Percentiles rank a stretch among this genome's conserved stretches.
phyloP scores from a whole-genome alignment of 371 early-diverging fungal genomes.

The Blakeslea trispora region DNA sequence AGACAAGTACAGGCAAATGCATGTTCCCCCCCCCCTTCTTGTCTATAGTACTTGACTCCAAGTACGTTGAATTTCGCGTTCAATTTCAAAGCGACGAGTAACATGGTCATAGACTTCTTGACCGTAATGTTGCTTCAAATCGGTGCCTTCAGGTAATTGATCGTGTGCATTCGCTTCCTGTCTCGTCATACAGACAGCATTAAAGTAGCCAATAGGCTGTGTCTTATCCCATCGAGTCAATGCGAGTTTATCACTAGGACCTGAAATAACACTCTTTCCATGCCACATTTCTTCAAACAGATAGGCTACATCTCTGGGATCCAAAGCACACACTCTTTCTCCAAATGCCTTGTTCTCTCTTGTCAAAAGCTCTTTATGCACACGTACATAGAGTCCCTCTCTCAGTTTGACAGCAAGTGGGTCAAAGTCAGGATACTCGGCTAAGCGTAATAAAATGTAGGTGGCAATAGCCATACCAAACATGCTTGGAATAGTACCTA shows the following conservation, averaged over 20 bases:
- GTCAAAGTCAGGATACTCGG: constrained; percentile 70
- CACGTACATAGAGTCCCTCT: constrained; percentile 67
- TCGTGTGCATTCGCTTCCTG: constrained; percentile 70
- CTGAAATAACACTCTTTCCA: constrained; percentile 78
- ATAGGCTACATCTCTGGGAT: constrained; percentile 76
- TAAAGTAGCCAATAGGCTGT: constrained; percentile 67
- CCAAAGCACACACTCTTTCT: constrained; percentile 56
- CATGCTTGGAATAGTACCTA: constrained; percentile 91
- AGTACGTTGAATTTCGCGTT: constrained; percentile 8
- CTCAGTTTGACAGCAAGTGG: constrained; percentile 85
- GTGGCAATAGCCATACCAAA: constrained; percentile 93
- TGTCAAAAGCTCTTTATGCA: constrained; percentile 74
- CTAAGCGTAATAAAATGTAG: constrained; percentile 78
- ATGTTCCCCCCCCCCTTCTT: not conserved
- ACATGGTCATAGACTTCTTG: constrained; percentile 22
- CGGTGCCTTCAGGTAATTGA: constrained; percentile 31
- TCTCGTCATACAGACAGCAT: constrained; percentile 85
- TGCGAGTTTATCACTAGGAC: constrained; percentile 71
- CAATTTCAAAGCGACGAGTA: constrained; percentile 11
- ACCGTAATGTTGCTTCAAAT: constrained; percentile 45
- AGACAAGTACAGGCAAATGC: no score
- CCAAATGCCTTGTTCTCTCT: constrained; percentile 60
- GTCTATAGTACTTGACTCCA: constrained; percentile 28
- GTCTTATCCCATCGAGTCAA: constrained; percentile 78
- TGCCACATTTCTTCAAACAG: constrained; percentile 90